Percentiles rank a stretch among this genome's conserved stretches.
Conservation (phyloP, 345 rosid genomes). For the Salix dunnii region DNA sequence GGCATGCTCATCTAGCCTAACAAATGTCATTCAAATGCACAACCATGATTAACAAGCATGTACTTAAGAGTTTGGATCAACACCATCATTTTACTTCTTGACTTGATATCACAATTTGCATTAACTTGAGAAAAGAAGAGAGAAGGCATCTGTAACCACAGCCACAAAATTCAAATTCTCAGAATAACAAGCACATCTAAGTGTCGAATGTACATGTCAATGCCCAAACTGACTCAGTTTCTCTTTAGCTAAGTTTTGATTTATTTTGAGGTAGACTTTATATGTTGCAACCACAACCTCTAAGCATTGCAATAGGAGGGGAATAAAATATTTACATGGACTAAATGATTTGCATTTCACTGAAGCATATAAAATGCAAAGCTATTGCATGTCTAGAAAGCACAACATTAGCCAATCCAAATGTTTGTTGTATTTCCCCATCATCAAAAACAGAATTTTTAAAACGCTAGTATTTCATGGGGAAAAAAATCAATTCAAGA, state of each 20-base stretch:
- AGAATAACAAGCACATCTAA: background rate
- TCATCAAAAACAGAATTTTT: background rate
- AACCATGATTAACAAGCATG: background rate
- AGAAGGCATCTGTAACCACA: background rate
- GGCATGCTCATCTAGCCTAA: background rate
- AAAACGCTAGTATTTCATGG: background rate
- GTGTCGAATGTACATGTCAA: background rate
- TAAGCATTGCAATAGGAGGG: background rate
- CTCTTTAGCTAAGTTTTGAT: background rate
- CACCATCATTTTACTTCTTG: background rate
- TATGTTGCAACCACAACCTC: background rate
- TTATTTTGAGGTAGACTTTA: background rate
- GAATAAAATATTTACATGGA: background rate
- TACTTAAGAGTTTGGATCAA: background rate
- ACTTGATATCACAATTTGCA: background rate
- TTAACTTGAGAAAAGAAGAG: too few relatives aligned
- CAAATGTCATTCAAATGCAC: background rate
- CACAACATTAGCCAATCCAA: background rate
- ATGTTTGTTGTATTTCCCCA: background rate
- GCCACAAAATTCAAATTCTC: background rate
- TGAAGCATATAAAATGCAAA: background rate
- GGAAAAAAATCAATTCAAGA: background rate
- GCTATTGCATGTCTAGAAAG: background rate
- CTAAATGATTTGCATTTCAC: background rate
- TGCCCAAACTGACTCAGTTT: background rate